Evolutionary conservation across 176 grass and related monocot species (phyloP), one percentile per base, ranked within the genome.

Genomic region (Oryza officinalis): DNA sequence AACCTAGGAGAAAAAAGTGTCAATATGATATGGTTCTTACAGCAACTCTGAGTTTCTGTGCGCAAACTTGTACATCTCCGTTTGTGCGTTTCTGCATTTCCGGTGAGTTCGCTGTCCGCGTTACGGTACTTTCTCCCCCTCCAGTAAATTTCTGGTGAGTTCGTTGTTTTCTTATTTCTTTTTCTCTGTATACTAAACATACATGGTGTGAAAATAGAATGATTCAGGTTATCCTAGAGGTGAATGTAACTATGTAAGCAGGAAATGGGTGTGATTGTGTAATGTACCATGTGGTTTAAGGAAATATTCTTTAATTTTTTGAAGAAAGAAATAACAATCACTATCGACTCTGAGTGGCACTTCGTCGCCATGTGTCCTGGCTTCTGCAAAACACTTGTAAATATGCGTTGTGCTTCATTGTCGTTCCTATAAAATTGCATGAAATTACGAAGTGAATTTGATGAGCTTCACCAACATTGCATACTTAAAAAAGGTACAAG

Each of bases 1-100:
- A 83, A 95, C 87, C 82, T 99, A 92, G 92, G 82, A 72, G 2
- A 75, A 32, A 82, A 82, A 71, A 30, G 23, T 86, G 74, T 83
- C 69, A 25, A 65, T 70, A 82, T 52, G 73, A 63, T 70, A 38
- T 77, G 49, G 64, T 87, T 86, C 63, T 79, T 87, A 67, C 75
- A 70, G 84, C 63, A 79, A 83, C 79, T 73, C 69, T 13, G 49
- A 80, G 50, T 63, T 78, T 74, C 18, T 87, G 80, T 87, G 74
- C 69, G 84, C 88, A 90, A 79, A 49, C 47, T n/a, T 90, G 88
- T 90, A 83, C 49, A 90, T 87, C 80, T 40, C 31, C 68, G 84
- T 64, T 83, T 83, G 75, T 69, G 49, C 67, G 37, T 90, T 80
- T 69, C 84, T 80, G n/a, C 10, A 65, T 38, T 45, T 80, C 63